Evolutionary conservation across 1,284 basidiomycete genomes (phyloP).

Genomic region (Moniliella sp.): DNA sequence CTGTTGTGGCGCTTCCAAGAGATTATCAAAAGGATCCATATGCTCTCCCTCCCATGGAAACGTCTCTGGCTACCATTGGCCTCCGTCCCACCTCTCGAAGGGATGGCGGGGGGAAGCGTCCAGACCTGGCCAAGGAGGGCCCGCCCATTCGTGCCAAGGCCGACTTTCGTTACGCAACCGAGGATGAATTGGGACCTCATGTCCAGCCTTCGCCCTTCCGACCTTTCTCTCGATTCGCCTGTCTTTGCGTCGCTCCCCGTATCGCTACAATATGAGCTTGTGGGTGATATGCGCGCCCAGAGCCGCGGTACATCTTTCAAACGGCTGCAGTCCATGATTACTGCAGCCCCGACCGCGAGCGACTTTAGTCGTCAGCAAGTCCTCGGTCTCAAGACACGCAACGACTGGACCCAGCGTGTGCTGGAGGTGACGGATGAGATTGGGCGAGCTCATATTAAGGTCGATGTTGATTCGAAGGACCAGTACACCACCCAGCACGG

Average conservation of each 20-base stretch:
- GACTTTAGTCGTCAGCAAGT: constrained; percentile 82
- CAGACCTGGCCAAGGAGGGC: constrained; percentile 9
- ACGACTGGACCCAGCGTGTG: constrained; percentile 80
- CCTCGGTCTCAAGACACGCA: constrained; percentile 59
- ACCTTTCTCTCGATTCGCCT: constrained; percentile 24
- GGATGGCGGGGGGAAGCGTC: constrained; percentile 40
- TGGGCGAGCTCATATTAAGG: constrained; percentile 58
- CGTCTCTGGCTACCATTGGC: constrained; percentile 10
- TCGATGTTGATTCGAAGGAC: constrained; percentile 51
- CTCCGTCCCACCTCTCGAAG: not conserved
- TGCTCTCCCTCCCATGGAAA: constrained; percentile 21
- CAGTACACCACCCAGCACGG: constrained; percentile 1
- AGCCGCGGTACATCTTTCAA: constrained; percentile 80
- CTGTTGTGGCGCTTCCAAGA: too few relatives aligned
- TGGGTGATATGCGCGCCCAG: constrained; percentile 76
- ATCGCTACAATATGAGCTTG: constrained; percentile 92
- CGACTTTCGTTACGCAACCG: constrained; percentile 29
- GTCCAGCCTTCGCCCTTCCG: constrained; percentile 22
- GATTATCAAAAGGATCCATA: constrained; percentile 30
- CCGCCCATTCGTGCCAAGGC: not conserved
- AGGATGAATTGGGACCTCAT: constrained; percentile 24
- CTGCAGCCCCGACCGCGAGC: constrained; percentile 55
- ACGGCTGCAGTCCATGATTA: constrained; percentile 73
- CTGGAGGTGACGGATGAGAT: constrained; percentile 76
- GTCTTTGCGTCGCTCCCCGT: constrained; percentile 70